Evolutionary conservation across 257 asterid genomes (phyloP).

Genomic region (Ajuga chamaepitys): DNA sequence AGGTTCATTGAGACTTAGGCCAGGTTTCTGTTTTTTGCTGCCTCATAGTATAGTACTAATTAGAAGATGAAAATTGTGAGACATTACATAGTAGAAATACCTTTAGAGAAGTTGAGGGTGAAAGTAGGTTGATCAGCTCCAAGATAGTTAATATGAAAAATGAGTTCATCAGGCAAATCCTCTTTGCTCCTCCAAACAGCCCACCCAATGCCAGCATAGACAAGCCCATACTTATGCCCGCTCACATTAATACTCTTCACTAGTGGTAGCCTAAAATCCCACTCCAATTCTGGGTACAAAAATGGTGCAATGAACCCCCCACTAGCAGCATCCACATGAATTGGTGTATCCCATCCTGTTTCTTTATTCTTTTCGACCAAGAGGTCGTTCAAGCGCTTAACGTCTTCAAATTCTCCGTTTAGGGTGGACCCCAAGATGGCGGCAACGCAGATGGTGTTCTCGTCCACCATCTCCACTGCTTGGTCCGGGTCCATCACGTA

Average conservation of each 20-base stretch:
- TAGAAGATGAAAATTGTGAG: too few species aligned
- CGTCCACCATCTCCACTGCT: slow-evolving; percentile 87
- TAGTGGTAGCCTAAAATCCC: slow-evolving; percentile 83
- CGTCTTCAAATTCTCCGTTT: slow-evolving; percentile 92
- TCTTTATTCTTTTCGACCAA: slow-evolving; percentile 51
- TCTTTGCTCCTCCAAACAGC: slow-evolving; percentile 75
- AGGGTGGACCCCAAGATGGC: slow-evolving; percentile 88
- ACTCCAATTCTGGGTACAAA: slow-evolving; percentile 74
- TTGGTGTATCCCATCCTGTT: slow-evolving; percentile 95
- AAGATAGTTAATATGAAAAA: slow-evolving; percentile 84
- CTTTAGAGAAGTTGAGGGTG: slow-evolving; percentile 93
- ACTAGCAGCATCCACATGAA: slow-evolving; percentile 95
- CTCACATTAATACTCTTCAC: slow-evolving; percentile 91
- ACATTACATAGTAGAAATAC: too few species aligned
- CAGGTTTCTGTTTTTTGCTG: too few species aligned
- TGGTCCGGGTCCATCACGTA: slow-evolving; percentile 88
- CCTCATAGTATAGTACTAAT: not conserved
- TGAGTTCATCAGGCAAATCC: slow-evolving; percentile 79
- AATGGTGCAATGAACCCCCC: slow-evolving; percentile 96
- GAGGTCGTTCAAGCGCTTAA: slow-evolving; percentile 67
- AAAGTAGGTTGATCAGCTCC: slow-evolving; percentile 97
- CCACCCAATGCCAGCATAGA: slow-evolving; percentile 95
- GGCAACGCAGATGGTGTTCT: slow-evolving; percentile 89
- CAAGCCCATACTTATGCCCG: slow-evolving; percentile 95
- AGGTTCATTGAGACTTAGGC: too few species aligned